Percentiles rank a stretch among this genome's conserved stretches.
Evolutionary conservation across 2,329 filamentous ascomycete genomes (phyloP).

Genomic region (Talaromyces marneffei): DNA sequence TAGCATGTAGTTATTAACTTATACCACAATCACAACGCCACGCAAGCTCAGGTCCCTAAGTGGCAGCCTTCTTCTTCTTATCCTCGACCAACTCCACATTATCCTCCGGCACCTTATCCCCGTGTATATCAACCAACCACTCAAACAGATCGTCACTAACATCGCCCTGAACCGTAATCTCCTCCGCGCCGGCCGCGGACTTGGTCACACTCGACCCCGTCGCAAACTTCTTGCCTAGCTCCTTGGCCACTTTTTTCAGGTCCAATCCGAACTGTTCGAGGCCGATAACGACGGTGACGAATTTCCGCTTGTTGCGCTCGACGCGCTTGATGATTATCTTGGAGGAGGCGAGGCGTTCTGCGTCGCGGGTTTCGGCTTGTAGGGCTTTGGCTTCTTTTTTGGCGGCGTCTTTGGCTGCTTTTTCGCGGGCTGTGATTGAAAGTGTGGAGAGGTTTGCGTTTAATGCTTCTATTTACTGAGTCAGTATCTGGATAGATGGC

Average conservation of each 20-base stretch:
- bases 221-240: constrained; percentile 97
- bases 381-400: constrained; percentile 97
- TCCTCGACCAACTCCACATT: constrained; percentile 94
- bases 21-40: neutral
- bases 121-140: constrained; percentile 80
- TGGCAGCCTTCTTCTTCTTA: constrained; percentile 64
- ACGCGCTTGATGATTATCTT: constrained; percentile 92
- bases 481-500: too few relatives aligned
- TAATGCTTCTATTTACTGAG: constrained; percentile 59
- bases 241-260: constrained; percentile 92
- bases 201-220: constrained; percentile 92
- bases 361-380: constrained; percentile 74
- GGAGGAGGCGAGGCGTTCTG: constrained; percentile 73
- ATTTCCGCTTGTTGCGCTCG: constrained; percentile 97
- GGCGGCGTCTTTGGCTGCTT: constrained; percentile 88
- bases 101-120: constrained; percentile 79
- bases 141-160: constrained; percentile 92
- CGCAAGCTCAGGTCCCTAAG: constrained; percentile 1
- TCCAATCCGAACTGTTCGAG: constrained; percentile 87
- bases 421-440: constrained; percentile 85
- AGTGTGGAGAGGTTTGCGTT: constrained; percentile 79
- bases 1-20: neutral
- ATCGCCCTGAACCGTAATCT: constrained; percentile 97
- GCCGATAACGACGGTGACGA: constrained; percentile 84
- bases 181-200: constrained; percentile 75